Evolutionary conservation across 2,329 filamentous ascomycete species (phyloP).

Genomic region (Neonectria sp.): DNA sequence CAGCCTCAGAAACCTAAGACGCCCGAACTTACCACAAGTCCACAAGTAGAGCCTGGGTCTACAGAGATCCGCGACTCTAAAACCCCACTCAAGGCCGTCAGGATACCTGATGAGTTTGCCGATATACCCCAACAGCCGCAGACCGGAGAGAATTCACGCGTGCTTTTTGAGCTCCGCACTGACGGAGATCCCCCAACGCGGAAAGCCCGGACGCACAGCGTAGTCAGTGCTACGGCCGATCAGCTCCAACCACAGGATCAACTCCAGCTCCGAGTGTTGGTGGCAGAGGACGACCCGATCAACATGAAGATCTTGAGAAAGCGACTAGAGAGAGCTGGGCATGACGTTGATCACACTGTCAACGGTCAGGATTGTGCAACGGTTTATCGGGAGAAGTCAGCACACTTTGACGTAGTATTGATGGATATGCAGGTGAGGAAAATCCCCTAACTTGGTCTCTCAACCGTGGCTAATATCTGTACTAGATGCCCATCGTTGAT

Average conservation of each 20-base stretch:
- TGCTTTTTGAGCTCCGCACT: slow-evolving; percentile 57
- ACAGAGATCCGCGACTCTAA: slow-evolving; percentile 60
- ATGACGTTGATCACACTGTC: slow-evolving; percentile 79
- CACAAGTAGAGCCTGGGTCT: slow-evolving; percentile 51
- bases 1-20: slow-evolving; percentile 17
- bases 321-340: slow-evolving; percentile 82
- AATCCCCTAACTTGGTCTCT: background rate
- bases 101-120: slow-evolving; percentile 63
- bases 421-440: slow-evolving; percentile 93
- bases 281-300: slow-evolving; percentile 91
- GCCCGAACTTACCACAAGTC: slow-evolving; percentile 37
- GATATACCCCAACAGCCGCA: slow-evolving; percentile 52
- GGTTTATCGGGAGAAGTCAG: slow-evolving; percentile 75
- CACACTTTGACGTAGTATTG: slow-evolving; percentile 81
- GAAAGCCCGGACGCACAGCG: slow-evolving; percentile 41
- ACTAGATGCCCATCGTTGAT: slow-evolving; percentile 94
- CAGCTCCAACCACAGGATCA: slow-evolving; percentile 36
- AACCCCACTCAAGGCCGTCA: slow-evolving; percentile 63
- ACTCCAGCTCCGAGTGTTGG: slow-evolving; percentile 72
- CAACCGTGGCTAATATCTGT: slow-evolving; percentile 9
- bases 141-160: slow-evolving; percentile 50
- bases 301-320: slow-evolving; percentile 89
- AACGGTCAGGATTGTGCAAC: slow-evolving; percentile 90
- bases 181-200: slow-evolving; percentile 16
- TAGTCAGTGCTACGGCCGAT: slow-evolving; percentile 42